Evolutionary conservation across 306 rosid species (phyloP), one percentile per base, ranked within the genome.

Genomic region (Argentina anserina): DNA sequence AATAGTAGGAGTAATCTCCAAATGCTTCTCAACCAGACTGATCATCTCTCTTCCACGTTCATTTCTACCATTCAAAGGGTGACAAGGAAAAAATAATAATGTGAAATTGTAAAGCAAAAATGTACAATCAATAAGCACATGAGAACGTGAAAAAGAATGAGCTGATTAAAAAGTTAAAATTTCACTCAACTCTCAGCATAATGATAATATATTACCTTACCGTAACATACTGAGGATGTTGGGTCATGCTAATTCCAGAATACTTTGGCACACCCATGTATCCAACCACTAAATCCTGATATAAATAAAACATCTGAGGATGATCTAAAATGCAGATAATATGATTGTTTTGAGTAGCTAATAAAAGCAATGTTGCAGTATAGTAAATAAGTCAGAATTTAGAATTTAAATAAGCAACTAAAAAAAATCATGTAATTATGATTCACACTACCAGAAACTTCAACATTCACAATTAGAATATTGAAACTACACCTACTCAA

Each of bases 261-360:
- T 89, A 93, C 80, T 93, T 93, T 23, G 98, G 98, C 69, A 93
- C 98, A 3, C 98, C 97, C 98, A 93, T 93, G 75, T 93, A 91
- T 75, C 98, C 98, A 73, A 93, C 94, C 29, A 93, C 98, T 40
- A 93, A 79, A 74, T 93, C 98, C 98, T 93, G 86, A 75, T 79
- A 37, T 26, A 47, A 39, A 42, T 21, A 61, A 41, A 79, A 74
- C 68, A 75, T 31, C 36, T 31, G 36, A 73, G 65, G 13, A 79
- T 42, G n/a, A n/a, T n/a, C n/a, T n/a, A n/a, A n/a, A n/a, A 13
- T 31, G 0, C 0, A 12, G 58, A 46, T 18, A 25, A 15, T 52
- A 34, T n/a, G 34, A 25, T 28, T 65, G 34, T 23, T 40, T 40
- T 40, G 11, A 65, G 50, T 65, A 65, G 70, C 17, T 17, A 18